phyloP scores from a whole-genome alignment of 805 yeast species.

The Metschnikowia hibisci region DNA sequence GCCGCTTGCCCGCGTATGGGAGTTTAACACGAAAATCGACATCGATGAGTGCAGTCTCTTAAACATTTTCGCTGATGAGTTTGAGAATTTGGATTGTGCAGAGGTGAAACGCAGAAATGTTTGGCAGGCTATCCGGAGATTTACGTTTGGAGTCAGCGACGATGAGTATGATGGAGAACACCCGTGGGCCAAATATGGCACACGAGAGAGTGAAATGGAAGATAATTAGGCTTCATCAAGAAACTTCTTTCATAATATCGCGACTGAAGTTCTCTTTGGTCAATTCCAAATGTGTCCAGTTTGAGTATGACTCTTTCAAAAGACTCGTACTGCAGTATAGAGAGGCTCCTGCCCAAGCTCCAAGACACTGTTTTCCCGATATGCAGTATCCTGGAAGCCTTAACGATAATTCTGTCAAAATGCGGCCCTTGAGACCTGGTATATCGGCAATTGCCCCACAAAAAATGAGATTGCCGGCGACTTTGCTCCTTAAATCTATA shows the following conservation, averaged over 20 bases:
- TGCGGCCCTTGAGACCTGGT: conserved; percentile 9
- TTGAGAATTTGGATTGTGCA: conserved; percentile 11
- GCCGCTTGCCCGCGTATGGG: conserved; percentile 17
- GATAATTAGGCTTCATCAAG: not conserved
- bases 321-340: conserved; percentile 18
- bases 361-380: conserved; percentile 12
- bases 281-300: conserved; percentile 16
- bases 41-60: conserved; percentile 14
- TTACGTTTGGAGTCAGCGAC: conserved; percentile 12
- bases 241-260: not conserved
- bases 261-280: conserved; percentile 3
- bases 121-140: conserved; percentile 11
- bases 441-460: conserved; percentile 8
- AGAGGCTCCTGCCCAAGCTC: conserved; percentile 20
- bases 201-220: not conserved
- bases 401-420: conserved; percentile 7
- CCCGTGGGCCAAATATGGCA: conserved; percentile 18
- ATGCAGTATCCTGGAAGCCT: conserved; percentile 4
- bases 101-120: not conserved
- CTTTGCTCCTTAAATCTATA: conserved; percentile 11
- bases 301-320: conserved; percentile 8
- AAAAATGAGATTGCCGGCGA: conserved; percentile 12
- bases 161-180: conserved; percentile 15
- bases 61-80: conserved; percentile 16
- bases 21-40: conserved; percentile 8